These are phyloP conservation scores for Penicillium sp. DNA, from an alignment of 2,329 filamentous ascomycete genomes.

Conservation along the genomic window DNA sequence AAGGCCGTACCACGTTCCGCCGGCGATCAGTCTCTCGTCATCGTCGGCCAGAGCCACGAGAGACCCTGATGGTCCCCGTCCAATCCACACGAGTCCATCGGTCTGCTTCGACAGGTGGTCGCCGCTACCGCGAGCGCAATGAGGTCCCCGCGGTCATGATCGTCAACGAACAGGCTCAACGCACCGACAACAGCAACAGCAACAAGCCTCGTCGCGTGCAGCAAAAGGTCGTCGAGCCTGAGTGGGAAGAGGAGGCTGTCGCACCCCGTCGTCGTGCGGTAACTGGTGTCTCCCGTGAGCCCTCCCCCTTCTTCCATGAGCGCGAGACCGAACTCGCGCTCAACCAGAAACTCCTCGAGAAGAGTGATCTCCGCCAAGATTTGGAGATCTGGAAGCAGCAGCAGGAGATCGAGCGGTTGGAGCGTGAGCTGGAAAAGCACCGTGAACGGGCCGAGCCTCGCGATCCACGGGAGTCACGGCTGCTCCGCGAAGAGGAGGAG, in stretches of 20 bases:
- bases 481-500: conserved; percentile 47
- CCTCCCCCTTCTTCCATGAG: conserved; percentile 37
- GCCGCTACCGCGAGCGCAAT: conserved; percentile 30
- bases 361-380: conserved; percentile 40
- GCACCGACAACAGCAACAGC: conserved; percentile 32
- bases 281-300: conserved; percentile 31
- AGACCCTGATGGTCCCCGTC: conserved; percentile 34
- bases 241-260: conserved; percentile 34
- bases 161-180: conserved; percentile 40
- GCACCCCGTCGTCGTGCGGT: conserved; percentile 28
- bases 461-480: conserved; percentile 33
- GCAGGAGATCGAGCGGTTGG: conserved; percentile 42
- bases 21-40: conserved; percentile 41
- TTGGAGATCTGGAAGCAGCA: conserved; percentile 41
- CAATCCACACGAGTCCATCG: conserved; percentile 34
- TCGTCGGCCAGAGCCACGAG: conserved; percentile 31
- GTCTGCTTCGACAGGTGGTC: conserved; percentile 42
- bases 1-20: conserved; percentile 27
- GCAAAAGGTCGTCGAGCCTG: conserved; percentile 27
- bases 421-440: conserved; percentile 38
- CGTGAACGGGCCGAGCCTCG: conserved; percentile 29
- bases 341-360: conserved; percentile 40
- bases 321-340: conserved; percentile 43
- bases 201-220: conserved; percentile 32
- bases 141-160: conserved; percentile 34